A percentile compares a stretch with the other conserved stretches of the same genome.
Evolutionary conservation across 768 basidiomycete genomes (phyloP).

Genomic region (Lactarius tabidus): DNA sequence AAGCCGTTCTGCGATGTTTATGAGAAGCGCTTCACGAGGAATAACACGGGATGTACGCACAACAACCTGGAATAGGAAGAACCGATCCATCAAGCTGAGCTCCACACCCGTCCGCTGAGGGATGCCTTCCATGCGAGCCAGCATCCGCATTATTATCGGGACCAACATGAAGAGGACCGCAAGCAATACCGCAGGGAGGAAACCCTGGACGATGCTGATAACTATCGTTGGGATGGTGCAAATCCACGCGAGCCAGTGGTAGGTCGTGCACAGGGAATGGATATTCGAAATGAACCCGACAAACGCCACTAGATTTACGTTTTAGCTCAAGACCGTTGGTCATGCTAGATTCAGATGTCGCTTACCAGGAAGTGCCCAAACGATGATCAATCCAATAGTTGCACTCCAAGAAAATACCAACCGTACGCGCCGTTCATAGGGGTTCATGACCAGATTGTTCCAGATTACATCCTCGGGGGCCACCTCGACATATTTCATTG

Average conservation of each 20-base stretch:
- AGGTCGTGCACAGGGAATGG: slow-evolving; percentile 56
- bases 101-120: slow-evolving; percentile 82
- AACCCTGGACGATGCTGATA: slow-evolving; percentile 83
- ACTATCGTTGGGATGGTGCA: slow-evolving; percentile 61
- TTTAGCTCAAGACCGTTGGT: not conserved
- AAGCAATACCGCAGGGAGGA: slow-evolving; percentile 81
- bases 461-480: slow-evolving; percentile 89
- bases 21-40: not conserved
- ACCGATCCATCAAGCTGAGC: slow-evolving; percentile 87
- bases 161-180: slow-evolving; percentile 91
- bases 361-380: slow-evolving; percentile 83
- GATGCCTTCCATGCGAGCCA: slow-evolving; percentile 86
- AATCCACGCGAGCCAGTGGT: slow-evolving; percentile 79
- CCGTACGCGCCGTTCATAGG: slow-evolving; percentile 57
- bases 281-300: slow-evolving; percentile 87
- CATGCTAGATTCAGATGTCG: slow-evolving; percentile 3
- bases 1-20: slow-evolving; percentile 73
- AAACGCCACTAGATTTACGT: slow-evolving; percentile 37
- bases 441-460: slow-evolving; percentile 84
- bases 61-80: slow-evolving; percentile 87
- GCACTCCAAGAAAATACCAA: slow-evolving; percentile 58
- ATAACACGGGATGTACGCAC: slow-evolving; percentile 42
- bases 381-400: slow-evolving; percentile 75
- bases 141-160: slow-evolving; percentile 73
- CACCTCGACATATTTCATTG: slow-evolving; percentile 66